Evolutionary conservation across 108 stramenopile species (phyloP).

Genomic region (Aurantiochytrium sp.): DNA sequence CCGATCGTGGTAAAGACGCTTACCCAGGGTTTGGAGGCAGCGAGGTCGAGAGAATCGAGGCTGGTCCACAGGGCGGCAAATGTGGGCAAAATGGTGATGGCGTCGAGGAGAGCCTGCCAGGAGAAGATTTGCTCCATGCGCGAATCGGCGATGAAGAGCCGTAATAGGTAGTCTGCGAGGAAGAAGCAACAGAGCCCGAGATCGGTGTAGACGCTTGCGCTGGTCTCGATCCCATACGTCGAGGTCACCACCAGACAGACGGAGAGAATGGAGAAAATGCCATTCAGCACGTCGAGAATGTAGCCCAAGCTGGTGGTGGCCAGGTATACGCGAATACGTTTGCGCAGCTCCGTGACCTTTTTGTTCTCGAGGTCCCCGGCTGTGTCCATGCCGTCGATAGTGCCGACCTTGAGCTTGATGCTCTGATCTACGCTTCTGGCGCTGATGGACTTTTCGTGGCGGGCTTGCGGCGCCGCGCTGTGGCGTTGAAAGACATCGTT

Average conservation of each 20-base stretch:
- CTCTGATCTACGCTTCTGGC: too few relatives aligned
- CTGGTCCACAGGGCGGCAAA: neutral
- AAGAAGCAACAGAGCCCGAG: neutral
- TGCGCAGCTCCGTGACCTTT: neutral
- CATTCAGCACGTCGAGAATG: neutral
- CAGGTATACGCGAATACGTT: neutral
- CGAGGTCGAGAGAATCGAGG: neutral
- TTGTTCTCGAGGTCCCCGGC: neutral
- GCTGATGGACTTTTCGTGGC: too few relatives aligned
- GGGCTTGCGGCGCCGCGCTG: too few relatives aligned
- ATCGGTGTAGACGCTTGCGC: neutral
- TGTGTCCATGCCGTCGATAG: neutral
- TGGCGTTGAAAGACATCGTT: too few relatives aligned
- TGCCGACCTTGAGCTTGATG: neutral
- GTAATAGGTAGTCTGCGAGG: conserved; percentile 17
- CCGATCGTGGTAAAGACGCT: neutral
- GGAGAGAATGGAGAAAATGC: neutral
- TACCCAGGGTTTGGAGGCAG: neutral
- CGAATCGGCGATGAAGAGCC: neutral
- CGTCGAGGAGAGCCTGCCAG: neutral
- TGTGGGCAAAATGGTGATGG: neutral
- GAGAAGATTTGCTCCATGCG: neutral
- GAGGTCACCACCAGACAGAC: neutral
- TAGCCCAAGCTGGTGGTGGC: neutral
- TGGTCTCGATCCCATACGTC: neutral